phyloP scores from a whole-genome alignment of 345 rosid species.

The Pugionium dolabratum region DNA sequence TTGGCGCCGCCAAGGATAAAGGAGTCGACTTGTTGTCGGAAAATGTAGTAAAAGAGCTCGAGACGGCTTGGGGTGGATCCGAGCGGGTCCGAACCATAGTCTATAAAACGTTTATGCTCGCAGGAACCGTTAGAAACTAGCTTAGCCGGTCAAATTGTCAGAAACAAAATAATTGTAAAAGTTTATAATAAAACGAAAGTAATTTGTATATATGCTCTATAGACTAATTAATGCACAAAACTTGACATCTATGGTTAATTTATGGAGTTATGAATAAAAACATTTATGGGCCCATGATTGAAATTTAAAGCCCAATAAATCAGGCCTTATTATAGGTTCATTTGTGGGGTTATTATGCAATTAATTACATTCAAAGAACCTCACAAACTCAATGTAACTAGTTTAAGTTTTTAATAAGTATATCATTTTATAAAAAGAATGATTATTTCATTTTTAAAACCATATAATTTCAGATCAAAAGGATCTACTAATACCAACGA shows the following conservation, averaged over 20 bases:
- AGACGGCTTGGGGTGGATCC: constrained; percentile 64
- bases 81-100: constrained; percentile 45
- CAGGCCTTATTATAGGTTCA: not conserved
- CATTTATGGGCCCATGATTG: not conserved
- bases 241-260: too few species aligned
- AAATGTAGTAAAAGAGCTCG: constrained; percentile 47
- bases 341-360: not conserved
- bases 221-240: too few species aligned
- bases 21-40: constrained; percentile 69
- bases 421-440: not conserved
- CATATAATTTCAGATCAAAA: not conserved
- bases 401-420: not conserved
- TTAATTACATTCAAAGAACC: not conserved
- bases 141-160: not conserved
- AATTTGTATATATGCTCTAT: too few species aligned
- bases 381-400: too few species aligned
- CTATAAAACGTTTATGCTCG: constrained; percentile 63
- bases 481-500: not conserved
- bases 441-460: too few species aligned
- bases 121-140: constrained; percentile 49
- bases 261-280: too few species aligned
- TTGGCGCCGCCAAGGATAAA: constrained; percentile 49
- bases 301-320: not conserved
- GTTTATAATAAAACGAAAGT: too few species aligned
- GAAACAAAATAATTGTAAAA: not conserved